Evolutionary conservation across 176 grass and related monocot genomes (phyloP), one percentile per base, ranked within the genome.

Genomic region (Tillandsia leiboldiana): DNA sequence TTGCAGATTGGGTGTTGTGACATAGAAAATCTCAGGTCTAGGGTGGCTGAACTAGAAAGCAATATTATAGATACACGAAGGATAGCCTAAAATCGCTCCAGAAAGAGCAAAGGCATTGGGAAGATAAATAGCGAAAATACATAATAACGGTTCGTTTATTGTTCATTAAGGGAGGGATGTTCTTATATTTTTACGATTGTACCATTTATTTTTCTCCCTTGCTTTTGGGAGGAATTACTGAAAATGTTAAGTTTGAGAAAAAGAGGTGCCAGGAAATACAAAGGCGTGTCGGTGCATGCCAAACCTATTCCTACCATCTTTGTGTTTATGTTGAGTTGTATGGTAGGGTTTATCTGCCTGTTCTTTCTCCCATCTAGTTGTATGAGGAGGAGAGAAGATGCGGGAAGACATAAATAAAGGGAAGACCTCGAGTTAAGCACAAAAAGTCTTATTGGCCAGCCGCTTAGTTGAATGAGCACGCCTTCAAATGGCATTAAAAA

Each of bases 121-220:
- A 92, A 87, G 86, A 92, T 56, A 87, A 78, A 83, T 83, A 63
- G 86, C 89, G 66, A 81, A 81, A 27, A 67, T 90, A 20, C 89
- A 28, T 70, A 96, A 81, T 64, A 70, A 73, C 80, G 86, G 93
- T 92, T 65, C 59, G 50, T 52, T 49, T 58, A 29, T 80, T 80
- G 51, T 65, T n/a, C n/a, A n/a, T n/a, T n/a, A n/a, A n/a, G n/a
- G 17, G 6, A 26, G 15, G 28, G 49, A 50, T 29, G 28, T 29
- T 14, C 66, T 69, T 2, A 68, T 56, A n/a, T 2, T 22, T n/a
- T n/a, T n/a, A n/a, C 51, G 48, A 58, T 24, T 53, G n/a, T 20
- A 63, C 24, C 54, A 61, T 78, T 33, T 17, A 15, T 78, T 70
- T 27, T 71, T 73, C 75, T 75, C 58, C 66, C 50, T 52, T 56